Conservation (phyloP, 2,329 filamentous ascomycete genomes). For the Amauroascus verrucosus region DNA sequence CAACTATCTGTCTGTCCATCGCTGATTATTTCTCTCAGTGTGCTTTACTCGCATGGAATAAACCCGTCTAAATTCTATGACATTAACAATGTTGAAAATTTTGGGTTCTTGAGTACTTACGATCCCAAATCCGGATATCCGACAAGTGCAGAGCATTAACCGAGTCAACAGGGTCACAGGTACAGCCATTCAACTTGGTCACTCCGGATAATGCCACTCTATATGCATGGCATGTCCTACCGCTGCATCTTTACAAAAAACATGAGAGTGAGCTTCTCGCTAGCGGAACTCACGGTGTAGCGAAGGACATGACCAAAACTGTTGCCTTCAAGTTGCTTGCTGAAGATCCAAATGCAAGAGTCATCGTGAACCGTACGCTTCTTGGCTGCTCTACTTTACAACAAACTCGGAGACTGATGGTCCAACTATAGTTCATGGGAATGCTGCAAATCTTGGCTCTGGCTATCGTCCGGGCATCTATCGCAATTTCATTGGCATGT, state of each 20-base stretch:
- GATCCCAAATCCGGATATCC: constrained; percentile 19
- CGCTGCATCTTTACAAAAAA: constrained; percentile 62
- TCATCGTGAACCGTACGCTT: constrained; percentile 46
- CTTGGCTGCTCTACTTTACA: background rate
- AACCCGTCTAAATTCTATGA: constrained; percentile 63
- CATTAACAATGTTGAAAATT: constrained; percentile 64
- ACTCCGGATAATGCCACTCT: constrained; percentile 67
- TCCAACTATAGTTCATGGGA: constrained; percentile 43
- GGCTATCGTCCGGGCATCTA: constrained; percentile 66
- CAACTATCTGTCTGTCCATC: background rate
- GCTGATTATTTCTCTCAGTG: constrained; percentile 41
- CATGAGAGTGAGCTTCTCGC: constrained; percentile 54
- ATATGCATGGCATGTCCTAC: constrained; percentile 86
- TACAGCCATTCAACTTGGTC: constrained; percentile 68
- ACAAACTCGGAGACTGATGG: background rate
- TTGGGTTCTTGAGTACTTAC: constrained; percentile 67
- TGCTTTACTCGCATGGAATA: constrained; percentile 73
- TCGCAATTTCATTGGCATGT: constrained; percentile 62
- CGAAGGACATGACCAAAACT: constrained; percentile 39
- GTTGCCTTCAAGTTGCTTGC: constrained; percentile 43
- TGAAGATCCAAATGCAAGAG: constrained; percentile 41
- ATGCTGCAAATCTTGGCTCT: constrained; percentile 77
- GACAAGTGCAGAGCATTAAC: background rate
- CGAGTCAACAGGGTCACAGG: constrained; percentile 53
- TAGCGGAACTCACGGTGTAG: constrained; percentile 45